phyloP scores from a whole-genome alignment of 2,329 filamentous ascomycete genomes.

The Exophiala mesophila region DNA sequence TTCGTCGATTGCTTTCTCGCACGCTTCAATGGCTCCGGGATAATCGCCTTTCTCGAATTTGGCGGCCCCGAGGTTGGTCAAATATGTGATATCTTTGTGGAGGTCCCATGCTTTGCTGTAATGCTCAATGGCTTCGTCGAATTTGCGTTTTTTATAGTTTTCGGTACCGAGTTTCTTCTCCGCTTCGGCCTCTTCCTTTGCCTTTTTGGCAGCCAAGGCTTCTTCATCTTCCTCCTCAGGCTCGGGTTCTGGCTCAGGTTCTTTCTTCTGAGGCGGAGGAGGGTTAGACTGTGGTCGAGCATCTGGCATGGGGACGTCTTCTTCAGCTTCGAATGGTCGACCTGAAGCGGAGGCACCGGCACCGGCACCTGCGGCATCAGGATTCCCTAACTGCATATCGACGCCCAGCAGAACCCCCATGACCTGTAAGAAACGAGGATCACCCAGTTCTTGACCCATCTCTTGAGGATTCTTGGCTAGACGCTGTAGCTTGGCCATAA shows the following conservation, averaged over 20 bases:
- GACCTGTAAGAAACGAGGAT: conserved; percentile 89
- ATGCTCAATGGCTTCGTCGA: conserved; percentile 89
- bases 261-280: conserved; percentile 42
- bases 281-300: conserved; percentile 46
- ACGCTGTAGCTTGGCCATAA: conserved; percentile 84
- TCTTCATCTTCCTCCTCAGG: conserved; percentile 77
- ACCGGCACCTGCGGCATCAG: conserved; percentile 39
- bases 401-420: conserved; percentile 91
- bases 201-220: conserved; percentile 74
- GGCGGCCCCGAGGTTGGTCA: conserved; percentile 92
- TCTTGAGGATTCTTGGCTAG: conserved; percentile 73
- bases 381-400: conserved; percentile 70
- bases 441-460: conserved; percentile 74
- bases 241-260: conserved; percentile 58
- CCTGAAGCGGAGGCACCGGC: conserved; percentile 19
- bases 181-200: conserved; percentile 86
- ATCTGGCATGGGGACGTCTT: conserved; percentile 77
- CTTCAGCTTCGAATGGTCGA: conserved; percentile 48
- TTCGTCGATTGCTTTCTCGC: conserved; percentile 82
- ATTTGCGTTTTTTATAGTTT: conserved; percentile 96
- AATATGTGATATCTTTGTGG: conserved; percentile 93
- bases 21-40: conserved; percentile 77
- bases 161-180: conserved; percentile 93
- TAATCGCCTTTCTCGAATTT: conserved; percentile 96
- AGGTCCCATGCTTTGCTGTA: conserved; percentile 93